A percentile compares a stretch with the other conserved stretches of the same genome.
These are phyloP conservation scores for Pythium rhizo-oryzae DNA, from an alignment of 352 stramenopile species.

Conservation along the genomic window DNA sequence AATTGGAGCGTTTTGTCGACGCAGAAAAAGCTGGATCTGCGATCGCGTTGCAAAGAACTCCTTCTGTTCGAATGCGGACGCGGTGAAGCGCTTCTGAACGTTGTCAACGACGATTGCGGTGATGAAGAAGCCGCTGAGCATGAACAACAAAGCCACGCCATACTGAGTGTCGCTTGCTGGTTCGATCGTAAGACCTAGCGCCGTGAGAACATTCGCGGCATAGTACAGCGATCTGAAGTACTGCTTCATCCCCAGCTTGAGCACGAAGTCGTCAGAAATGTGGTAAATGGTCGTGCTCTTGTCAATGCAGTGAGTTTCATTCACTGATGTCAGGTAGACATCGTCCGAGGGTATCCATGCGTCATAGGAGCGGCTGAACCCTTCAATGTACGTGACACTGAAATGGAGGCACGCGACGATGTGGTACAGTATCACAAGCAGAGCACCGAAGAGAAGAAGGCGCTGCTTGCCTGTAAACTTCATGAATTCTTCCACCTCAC, in stretches of 20 bases:
- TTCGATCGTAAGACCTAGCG: constrained; percentile 50
- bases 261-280: constrained; percentile 26
- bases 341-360: constrained; percentile 58
- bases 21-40: constrained; percentile 68
- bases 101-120: constrained; percentile 75
- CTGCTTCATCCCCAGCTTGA: constrained; percentile 39
- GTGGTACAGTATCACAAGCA: constrained; percentile 64
- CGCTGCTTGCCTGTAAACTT: constrained; percentile 53
- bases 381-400: constrained; percentile 59
- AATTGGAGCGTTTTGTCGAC: constrained; percentile 58
- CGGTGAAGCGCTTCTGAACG: constrained; percentile 77
- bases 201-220: constrained; percentile 57
- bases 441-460: constrained; percentile 47
- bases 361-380: constrained; percentile 44
- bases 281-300: constrained; percentile 27
- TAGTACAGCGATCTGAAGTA: constrained; percentile 74
- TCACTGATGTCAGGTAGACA: constrained; percentile 41
- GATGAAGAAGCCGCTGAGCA: constrained; percentile 77
- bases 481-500: constrained; percentile 48
- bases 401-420: constrained; percentile 64
- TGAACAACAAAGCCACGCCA: constrained; percentile 54
- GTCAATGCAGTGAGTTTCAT: constrained; percentile 39
- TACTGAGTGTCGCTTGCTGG: constrained; percentile 57
- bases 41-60: constrained; percentile 65
- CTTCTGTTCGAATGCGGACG: constrained; percentile 73